These are phyloP conservation scores for Avena atlantica DNA, from an alignment of 176 grass and related monocot species.

Conservation along the genomic window DNA sequence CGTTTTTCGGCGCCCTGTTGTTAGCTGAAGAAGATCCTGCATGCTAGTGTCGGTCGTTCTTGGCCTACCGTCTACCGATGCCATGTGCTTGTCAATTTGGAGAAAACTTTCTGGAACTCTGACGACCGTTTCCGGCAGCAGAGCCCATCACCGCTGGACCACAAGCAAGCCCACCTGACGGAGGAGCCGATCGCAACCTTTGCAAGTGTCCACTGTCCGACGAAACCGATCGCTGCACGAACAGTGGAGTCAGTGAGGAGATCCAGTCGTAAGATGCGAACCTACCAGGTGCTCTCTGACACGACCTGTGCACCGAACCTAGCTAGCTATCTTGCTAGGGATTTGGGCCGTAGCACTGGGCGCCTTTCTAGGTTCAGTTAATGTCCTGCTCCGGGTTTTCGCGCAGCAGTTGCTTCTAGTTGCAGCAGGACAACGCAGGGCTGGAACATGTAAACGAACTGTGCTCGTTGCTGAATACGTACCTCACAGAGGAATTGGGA, in stretches of 20 bases:
- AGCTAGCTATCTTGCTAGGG: not conserved
- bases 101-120: not conserved
- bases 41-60: not conserved
- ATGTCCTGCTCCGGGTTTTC: constrained; percentile 13
- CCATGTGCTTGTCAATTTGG: no score
- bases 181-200: not conserved
- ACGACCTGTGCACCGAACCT: constrained; percentile 29
- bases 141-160: not conserved
- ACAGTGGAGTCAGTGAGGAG: not conserved
- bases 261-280: not conserved
- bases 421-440: constrained; percentile 1
- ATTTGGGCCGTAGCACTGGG: not conserved
- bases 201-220: not conserved
- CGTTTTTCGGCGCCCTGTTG: not conserved
- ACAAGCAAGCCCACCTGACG: not conserved
- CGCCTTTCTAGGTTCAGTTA: not conserved
- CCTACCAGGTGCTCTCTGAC: constrained; percentile 20
- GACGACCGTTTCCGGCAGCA: not conserved
- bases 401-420: constrained; percentile 25
- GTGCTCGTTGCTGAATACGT: not conserved
- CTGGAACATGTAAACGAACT: not conserved
- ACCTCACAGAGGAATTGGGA: not conserved
- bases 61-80: no score
- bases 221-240: not conserved
- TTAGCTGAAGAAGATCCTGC: not conserved